Evolutionary conservation across 495 filamentous ascomycete genomes (phyloP).

Genomic region (Tuber melanosporum): DNA sequence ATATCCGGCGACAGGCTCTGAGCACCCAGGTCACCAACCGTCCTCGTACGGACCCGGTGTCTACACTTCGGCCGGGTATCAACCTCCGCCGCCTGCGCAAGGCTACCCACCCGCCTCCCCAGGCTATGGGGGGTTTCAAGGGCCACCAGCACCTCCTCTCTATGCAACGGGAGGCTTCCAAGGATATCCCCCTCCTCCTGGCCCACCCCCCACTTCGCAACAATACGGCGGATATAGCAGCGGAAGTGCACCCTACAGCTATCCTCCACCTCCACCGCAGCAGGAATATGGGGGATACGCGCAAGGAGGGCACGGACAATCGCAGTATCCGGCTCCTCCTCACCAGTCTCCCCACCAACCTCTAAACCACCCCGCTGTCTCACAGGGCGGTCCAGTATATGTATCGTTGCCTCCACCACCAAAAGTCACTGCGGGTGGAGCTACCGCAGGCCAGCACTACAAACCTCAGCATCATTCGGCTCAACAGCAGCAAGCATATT

Average conservation of each 20-base stretch:
- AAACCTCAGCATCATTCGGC: slow-evolving; percentile 32
- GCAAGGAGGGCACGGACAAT: slow-evolving; percentile 1
- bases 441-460: slow-evolving; percentile 10
- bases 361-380: not conserved
- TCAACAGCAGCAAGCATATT: slow-evolving; percentile 25
- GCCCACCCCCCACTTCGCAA: not conserved
- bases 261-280: slow-evolving; percentile 6
- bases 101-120: slow-evolving; percentile 3
- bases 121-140: slow-evolving; percentile 14
- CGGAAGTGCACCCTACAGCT: not conserved
- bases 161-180: not conserved
- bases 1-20: not conserved
- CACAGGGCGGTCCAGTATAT: not conserved
- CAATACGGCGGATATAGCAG: not conserved
- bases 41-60: slow-evolving; percentile 2
- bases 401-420: slow-evolving; percentile 6
- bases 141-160: not conserved
- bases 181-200: slow-evolving; percentile 11
- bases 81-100: not conserved
- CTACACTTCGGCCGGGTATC: slow-evolving; percentile 11
- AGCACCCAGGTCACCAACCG: not conserved
- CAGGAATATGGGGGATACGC: slow-evolving; percentile 3
- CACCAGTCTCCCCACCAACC: slow-evolving; percentile 1
- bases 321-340: slow-evolving; percentile 7
- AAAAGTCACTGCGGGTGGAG: not conserved